Evolutionary conservation across 1,139 yeast species (phyloP), one percentile per base, ranked within the genome.

Genomic region (Candida tropicalis): DNA sequence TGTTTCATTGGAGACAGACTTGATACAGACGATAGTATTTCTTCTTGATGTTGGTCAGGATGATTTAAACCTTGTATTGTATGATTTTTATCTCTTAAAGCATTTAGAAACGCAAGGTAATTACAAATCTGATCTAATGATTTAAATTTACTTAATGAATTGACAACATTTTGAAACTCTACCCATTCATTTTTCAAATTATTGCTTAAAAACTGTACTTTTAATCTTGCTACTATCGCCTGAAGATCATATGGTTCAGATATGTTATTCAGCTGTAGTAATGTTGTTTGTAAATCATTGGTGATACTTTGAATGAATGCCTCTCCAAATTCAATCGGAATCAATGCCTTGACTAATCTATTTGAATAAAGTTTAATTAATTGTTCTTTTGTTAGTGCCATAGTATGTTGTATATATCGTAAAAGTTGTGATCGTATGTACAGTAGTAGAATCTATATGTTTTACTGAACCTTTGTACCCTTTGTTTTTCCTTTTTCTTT

Each of bases 321-420:
- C 2, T 65, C 64, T 0, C 76, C 75, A 40, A 70, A 60, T 34
- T 68, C 75, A 0, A 54, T 36, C 2, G 80, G 79, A 0, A 72
- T 62, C 28, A 73, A 52, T 10, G 74, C 58, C 43, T 60, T 62
- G 36, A 71, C 75, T 32, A 74, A 57, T 25, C 78, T 57, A 32
- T 62, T 63, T 29, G 68, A 52, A 46, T 73, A 72, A 15, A 69
- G 54, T 52, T 56, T 60, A 20, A 69, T 57, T 39, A 70, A 57
- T 48, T 70, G 76, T 41, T 57, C 53, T 36, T 62, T 56, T 49
- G 65, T 70, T 42, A 68, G 59, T 16, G 60, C 59, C 69, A 63
- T 63, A 25, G 13, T 20, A n/a, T 42, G n/a, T 16, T 31, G 10
- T 27, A 4, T 20, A 7, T 13, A 11, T 29, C 13, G 11, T 20